Conservation (phyloP, 2,329 filamentous ascomycete species). For the Neonectria punicea region DNA sequence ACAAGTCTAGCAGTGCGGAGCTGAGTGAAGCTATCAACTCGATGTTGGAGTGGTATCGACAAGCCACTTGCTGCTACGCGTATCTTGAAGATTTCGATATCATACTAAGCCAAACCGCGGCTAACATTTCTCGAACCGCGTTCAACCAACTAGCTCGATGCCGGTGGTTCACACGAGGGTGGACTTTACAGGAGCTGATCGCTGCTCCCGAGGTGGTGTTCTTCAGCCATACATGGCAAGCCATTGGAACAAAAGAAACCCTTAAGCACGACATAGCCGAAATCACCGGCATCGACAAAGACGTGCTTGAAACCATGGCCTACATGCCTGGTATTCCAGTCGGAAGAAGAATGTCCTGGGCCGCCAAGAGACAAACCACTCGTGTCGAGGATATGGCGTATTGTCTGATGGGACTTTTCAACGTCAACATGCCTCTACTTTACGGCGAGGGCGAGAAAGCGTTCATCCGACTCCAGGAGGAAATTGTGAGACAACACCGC, state of each 20-base stretch:
- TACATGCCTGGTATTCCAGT: conserved; percentile 6
- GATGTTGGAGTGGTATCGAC: conserved; percentile 30
- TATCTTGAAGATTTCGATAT: conserved; percentile 26
- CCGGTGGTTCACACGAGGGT: conserved; percentile 27
- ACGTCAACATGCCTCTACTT: conserved; percentile 14
- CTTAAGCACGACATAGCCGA: conserved; percentile 10
- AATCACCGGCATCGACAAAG: conserved; percentile 14
- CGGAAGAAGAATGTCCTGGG: conserved; percentile 21
- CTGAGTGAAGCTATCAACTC: conserved; percentile 33
- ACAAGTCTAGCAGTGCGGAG: conserved; percentile 33
- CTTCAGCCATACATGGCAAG: conserved; percentile 16
- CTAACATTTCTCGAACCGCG: not conserved
- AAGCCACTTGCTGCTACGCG: conserved; percentile 25
- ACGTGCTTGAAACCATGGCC: not conserved
- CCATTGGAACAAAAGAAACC: conserved; percentile 20
- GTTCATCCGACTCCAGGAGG: conserved; percentile 20
- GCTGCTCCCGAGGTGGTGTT: conserved; percentile 8
- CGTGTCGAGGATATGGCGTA: conserved; percentile 20
- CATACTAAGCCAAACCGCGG: not conserved
- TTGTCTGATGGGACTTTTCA: conserved; percentile 14
- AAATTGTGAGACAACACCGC: conserved; percentile 16
- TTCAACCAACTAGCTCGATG: conserved; percentile 1
- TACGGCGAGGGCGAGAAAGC: conserved; percentile 16
- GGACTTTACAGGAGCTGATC: conserved; percentile 29
- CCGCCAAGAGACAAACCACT: conserved; percentile 10